These are phyloP conservation scores for Sporobolomyces phaffii DNA, from an alignment of 768 basidiomycete genomes.

Conservation along the genomic window DNA sequence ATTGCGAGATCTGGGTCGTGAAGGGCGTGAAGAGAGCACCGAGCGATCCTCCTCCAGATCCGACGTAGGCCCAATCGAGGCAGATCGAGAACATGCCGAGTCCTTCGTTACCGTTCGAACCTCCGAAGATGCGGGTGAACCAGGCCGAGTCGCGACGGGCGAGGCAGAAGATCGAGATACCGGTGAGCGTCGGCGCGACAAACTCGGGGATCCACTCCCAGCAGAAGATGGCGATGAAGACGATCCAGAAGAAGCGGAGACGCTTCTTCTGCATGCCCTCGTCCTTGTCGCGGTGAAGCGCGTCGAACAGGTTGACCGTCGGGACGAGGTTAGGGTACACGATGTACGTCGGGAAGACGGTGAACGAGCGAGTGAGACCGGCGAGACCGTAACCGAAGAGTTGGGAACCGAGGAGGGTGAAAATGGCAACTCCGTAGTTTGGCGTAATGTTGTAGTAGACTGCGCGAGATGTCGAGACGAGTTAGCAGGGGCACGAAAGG, in stretches of 20 bases:
- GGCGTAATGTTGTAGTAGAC: conserved; percentile 42
- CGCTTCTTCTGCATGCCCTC: conserved; percentile 40
- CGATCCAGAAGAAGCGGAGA: conserved; percentile 42
- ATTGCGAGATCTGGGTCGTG: conserved; percentile 42
- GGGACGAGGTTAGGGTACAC: conserved; percentile 29
- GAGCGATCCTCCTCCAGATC: conserved; percentile 37
- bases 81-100: conserved; percentile 39
- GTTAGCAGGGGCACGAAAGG: neutral
- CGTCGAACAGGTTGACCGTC: conserved; percentile 41
- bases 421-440: conserved; percentile 43
- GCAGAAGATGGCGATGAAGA: conserved; percentile 42
- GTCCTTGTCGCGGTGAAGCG: conserved; percentile 42
- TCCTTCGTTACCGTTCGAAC: conserved; percentile 49
- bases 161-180: conserved; percentile 46
- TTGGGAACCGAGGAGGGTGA: conserved; percentile 43
- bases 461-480: neutral
- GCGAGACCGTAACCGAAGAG: conserved; percentile 42
- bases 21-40: conserved; percentile 45
- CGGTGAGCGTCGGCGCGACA: conserved; percentile 40
- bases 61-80: conserved; percentile 43
- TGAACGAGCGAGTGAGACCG: conserved; percentile 36
- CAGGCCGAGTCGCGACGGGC: conserved; percentile 42
- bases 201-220: conserved; percentile 28
- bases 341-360: conserved; percentile 40
- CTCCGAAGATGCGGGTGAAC: conserved; percentile 49